Evolutionary conservation across 2,329 filamentous ascomycete genomes (phyloP), one percentile per base, ranked within the genome.

Genomic region (Xylariales sp.): DNA sequence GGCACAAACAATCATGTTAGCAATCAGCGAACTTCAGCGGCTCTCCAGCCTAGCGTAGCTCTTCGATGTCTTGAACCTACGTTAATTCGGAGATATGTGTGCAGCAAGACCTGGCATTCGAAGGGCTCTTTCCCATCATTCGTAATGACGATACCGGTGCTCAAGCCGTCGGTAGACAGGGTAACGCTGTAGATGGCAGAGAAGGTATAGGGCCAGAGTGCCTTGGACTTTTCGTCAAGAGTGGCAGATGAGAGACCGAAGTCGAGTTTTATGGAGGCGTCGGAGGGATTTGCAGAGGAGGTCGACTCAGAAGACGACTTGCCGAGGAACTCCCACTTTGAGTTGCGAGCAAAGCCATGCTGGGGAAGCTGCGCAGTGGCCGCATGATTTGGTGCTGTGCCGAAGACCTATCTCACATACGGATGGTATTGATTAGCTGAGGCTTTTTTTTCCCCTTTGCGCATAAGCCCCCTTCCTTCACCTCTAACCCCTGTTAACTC

Each of bases 161-260:
- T 89, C 77, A 99, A 83, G 43, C 87, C 89, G 43, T 91, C 90
- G 73, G 87, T 89, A 70, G 89, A 89, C 72, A 99, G 83, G 2
- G 93, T 97, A 67, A 99, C 93, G 76, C 92, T 97, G 85, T 99
- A 99, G 64, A 97, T 91, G 59, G 98, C 86, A 4, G 91, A 92
- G 79, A 99, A 99, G 70, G 92, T 89, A 77, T 91, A 91, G 2
- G 92, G 91, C 96, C 96, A 99, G 30, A 90, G 87, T 74, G 87
- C 86, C 77, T 87, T 89, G 72, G 87, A 86, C 50, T 90, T 87
- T 0, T 90, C 89, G 72, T 86, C 87, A 65, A 98, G 84, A 77
- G 90, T 91, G 59, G 87, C 85, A 34, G 89, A 87, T 59, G 91
- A 93, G 43, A 99, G 89, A 34, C 95, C 96, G 80, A 99, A 98